These are phyloP conservation scores for Rhodotorula sp. DNA, from an alignment of 1,284 basidiomycete species.

Conservation along the genomic window DNA sequence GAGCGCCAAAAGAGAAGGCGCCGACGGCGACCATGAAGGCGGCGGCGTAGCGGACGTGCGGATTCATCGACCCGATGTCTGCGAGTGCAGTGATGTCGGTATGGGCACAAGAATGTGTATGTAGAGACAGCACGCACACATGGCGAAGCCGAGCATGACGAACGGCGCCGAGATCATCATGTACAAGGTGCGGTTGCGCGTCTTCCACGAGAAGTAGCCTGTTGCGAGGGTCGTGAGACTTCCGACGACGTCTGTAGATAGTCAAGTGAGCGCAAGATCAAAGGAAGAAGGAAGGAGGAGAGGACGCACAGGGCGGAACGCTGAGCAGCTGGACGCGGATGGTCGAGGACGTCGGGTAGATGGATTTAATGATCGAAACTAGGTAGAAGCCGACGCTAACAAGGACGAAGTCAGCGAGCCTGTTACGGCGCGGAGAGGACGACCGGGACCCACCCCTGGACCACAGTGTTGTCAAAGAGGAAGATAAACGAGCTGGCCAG, in stretches of 20 bases:
- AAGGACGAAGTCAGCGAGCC: neutral
- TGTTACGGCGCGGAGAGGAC: conserved; percentile 1
- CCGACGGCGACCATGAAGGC: conserved; percentile 46
- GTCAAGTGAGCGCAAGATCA: conserved; percentile 9
- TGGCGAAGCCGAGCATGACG: conserved; percentile 45
- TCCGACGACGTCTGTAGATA: conserved; percentile 42
- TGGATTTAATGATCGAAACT: conserved; percentile 46
- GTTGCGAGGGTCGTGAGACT: conserved; percentile 39
- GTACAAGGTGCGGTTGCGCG: conserved; percentile 44
- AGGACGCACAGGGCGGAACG: conserved; percentile 44
- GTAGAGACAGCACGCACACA: neutral
- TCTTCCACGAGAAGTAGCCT: conserved; percentile 46
- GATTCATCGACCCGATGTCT: conserved; percentile 35
- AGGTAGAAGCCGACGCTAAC: conserved; percentile 10
- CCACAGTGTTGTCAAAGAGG: conserved; percentile 51
- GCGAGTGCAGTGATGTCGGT: no score
- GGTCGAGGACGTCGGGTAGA: conserved; percentile 48
- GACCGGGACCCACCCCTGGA: conserved; percentile 35
- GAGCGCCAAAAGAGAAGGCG: conserved; percentile 46
- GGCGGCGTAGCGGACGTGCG: conserved; percentile 42
- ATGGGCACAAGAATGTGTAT: no score
- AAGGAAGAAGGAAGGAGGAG: neutral
- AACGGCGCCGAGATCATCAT: conserved; percentile 43
- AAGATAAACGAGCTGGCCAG: conserved; percentile 40
- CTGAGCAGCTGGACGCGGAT: conserved; percentile 49